phyloP scores from a whole-genome alignment of 257 asterid genomes.

The Paulownia fortunei region DNA sequence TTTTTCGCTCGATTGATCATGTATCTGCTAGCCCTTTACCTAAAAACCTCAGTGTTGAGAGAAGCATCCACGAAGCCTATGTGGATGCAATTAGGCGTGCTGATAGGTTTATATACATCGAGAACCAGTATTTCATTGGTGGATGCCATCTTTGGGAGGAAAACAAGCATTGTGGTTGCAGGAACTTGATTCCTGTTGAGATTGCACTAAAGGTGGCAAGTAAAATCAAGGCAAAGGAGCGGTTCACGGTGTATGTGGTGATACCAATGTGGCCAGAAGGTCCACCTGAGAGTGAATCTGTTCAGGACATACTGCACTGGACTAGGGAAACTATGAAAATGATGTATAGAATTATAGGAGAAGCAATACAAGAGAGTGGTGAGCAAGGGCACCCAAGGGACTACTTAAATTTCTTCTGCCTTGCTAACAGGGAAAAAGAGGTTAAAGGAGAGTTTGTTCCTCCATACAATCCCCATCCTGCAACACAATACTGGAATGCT shows the following conservation, averaged over 20 bases:
- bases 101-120: conserved; percentile 73
- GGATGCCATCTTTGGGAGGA: conserved; percentile 90
- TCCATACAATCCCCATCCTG: conserved; percentile 79
- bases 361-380: conserved; percentile 65
- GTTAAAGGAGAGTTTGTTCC: conserved; percentile 80
- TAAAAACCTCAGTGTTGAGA: conserved; percentile 50
- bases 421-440: conserved; percentile 77
- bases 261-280: conserved; percentile 99
- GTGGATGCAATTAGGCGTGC: conserved; percentile 90
- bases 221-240: conserved; percentile 67
- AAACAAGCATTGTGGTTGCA: conserved; percentile 77
- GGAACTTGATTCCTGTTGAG: conserved; percentile 84
- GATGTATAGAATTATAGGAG: conserved; percentile 76
- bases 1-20: conserved; percentile 83
- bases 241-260: conserved; percentile 68
- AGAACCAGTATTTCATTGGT: conserved; percentile 91
- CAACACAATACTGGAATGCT: conserved; percentile 70
- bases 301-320: conserved; percentile 82
- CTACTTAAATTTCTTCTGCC: conserved; percentile 89
- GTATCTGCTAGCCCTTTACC: conserved; percentile 65
- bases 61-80: conserved; percentile 81
- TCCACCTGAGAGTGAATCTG: conserved; percentile 76
- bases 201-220: conserved; percentile 69
- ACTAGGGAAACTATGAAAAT: conserved; percentile 83
- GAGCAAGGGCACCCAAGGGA: conserved; percentile 65